Conservation (phyloP, 306 rosid species). For the Abrus precatorius region DNA sequence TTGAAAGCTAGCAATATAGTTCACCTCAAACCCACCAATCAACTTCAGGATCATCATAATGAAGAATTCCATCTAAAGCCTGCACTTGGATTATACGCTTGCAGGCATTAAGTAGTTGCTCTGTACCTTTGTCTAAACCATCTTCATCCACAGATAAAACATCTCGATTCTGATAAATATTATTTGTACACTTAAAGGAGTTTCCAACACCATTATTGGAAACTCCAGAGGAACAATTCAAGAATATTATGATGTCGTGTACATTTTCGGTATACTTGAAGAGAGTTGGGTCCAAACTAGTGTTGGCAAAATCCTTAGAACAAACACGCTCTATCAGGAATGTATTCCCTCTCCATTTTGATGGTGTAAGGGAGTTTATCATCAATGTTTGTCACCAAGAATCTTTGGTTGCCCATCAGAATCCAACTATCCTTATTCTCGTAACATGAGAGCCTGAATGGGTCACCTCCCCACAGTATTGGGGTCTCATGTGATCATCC, state of each 20-base stretch:
- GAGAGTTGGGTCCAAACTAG: neutral
- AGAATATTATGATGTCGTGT: slow-evolving; percentile 41
- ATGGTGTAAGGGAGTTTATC: too few species aligned
- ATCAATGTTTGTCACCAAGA: too few species aligned
- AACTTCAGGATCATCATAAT: too few species aligned
- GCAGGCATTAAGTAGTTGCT: too few species aligned
- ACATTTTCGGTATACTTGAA: neutral
- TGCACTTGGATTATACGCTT: too few species aligned
- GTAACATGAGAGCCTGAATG: slow-evolving; percentile 29
- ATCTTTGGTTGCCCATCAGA: neutral
- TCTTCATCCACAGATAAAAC: too few species aligned
- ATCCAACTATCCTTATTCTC: neutral
- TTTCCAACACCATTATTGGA: too few species aligned
- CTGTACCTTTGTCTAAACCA: too few species aligned
- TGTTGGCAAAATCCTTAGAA: neutral
- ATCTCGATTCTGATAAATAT: too few species aligned
- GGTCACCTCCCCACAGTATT: slow-evolving; percentile 15
- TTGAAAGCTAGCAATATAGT: neutral
- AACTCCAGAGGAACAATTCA: neutral
- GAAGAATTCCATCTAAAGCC: too few species aligned
- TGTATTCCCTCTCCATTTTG: slow-evolving; percentile 37
- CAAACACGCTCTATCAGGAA: slow-evolving; percentile 1
- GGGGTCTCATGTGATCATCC: neutral
- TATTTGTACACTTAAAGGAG: too few species aligned
- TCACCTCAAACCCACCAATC: neutral